These are phyloP conservation scores for Saccharomycopsis hybrid DNA, from an alignment of 1,139 yeast species.

Conservation along the genomic window DNA sequence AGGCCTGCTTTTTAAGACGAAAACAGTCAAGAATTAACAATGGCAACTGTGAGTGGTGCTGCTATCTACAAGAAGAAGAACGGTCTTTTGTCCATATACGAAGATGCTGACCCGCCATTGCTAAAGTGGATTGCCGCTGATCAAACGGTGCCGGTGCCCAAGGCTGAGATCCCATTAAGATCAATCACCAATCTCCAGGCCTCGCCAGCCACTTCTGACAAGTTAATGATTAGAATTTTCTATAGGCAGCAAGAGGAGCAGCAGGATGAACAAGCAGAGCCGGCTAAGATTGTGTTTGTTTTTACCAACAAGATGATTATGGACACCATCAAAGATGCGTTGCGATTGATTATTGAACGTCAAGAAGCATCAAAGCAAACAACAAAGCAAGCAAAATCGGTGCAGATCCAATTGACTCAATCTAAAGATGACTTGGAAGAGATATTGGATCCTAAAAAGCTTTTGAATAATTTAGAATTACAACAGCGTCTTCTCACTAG, in stretches of 20 bases:
- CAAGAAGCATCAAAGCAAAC: slow-evolving; percentile 46
- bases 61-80: slow-evolving; percentile 60
- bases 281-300: slow-evolving; percentile 45
- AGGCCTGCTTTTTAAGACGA: too few species aligned
- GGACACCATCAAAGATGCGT: slow-evolving; percentile 63
- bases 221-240: slow-evolving; percentile 59
- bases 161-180: slow-evolving; percentile 44
- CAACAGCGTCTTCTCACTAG: slow-evolving; percentile 74
- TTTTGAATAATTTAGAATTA: slow-evolving; percentile 63
- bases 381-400: slow-evolving; percentile 27
- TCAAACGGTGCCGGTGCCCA: slow-evolving; percentile 38
- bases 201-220: slow-evolving; percentile 63
- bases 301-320: slow-evolving; percentile 69
- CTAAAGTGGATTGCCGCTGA: slow-evolving; percentile 71
- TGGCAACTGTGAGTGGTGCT: slow-evolving; percentile 39
- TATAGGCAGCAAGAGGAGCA: slow-evolving; percentile 26
- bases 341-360: slow-evolving; percentile 68
- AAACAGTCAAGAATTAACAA: not conserved
- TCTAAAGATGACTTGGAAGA: slow-evolving; percentile 29
- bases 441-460: slow-evolving; percentile 40
- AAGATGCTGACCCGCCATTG: slow-evolving; percentile 59
- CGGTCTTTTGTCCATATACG: slow-evolving; percentile 61
- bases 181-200: slow-evolving; percentile 62
- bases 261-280: slow-evolving; percentile 36
- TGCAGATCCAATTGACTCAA: slow-evolving; percentile 22